Conservation (phyloP, 352 stramenopile species). For the Globisporangium nodosum region DNA sequence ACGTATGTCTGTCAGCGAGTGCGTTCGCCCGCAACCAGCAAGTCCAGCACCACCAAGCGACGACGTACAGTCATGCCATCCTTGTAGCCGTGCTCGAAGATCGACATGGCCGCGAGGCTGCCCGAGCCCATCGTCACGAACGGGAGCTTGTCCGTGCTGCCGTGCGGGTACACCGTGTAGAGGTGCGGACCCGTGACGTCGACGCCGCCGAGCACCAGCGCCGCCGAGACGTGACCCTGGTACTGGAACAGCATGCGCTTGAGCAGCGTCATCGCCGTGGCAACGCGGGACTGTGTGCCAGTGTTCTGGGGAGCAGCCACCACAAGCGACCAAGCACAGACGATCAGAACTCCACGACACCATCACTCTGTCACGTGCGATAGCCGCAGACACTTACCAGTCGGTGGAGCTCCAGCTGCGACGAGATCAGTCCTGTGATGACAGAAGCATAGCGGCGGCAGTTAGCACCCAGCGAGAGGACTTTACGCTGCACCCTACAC, state of each 20-base stretch:
- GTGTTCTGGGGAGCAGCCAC: conserved; percentile 43
- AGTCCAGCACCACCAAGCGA: no score
- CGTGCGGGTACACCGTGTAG: conserved; percentile 98
- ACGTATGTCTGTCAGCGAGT: not conserved
- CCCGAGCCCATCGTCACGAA: conserved; percentile 99
- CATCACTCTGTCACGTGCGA: not conserved
- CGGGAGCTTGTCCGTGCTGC: conserved; percentile 94
- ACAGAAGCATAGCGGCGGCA: not conserved
- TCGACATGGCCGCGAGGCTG: conserved; percentile 96
- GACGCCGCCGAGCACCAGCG: conserved; percentile 97
- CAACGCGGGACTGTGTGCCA: conserved; percentile 87
- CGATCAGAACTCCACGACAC: not conserved
- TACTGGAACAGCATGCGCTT: conserved; percentile 97
- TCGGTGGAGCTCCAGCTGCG: conserved; percentile 94
- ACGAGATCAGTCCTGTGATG: conserved; percentile 54
- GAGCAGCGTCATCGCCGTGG: conserved; percentile 96
- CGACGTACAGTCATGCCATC: conserved; percentile 87
- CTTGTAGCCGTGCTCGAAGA: conserved; percentile 95
- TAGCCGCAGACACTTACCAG: conserved; percentile 51
- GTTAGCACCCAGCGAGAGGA: not conserved
- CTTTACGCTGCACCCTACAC: not conserved
- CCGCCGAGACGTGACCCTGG: conserved; percentile 95
- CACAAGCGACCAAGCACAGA: not conserved
- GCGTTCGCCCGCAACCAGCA: not conserved
- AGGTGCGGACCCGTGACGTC: conserved; percentile 94